Evolutionary conservation across 352 stramenopile genomes (phyloP).

Genomic region (Phytopythium boreale): DNA sequence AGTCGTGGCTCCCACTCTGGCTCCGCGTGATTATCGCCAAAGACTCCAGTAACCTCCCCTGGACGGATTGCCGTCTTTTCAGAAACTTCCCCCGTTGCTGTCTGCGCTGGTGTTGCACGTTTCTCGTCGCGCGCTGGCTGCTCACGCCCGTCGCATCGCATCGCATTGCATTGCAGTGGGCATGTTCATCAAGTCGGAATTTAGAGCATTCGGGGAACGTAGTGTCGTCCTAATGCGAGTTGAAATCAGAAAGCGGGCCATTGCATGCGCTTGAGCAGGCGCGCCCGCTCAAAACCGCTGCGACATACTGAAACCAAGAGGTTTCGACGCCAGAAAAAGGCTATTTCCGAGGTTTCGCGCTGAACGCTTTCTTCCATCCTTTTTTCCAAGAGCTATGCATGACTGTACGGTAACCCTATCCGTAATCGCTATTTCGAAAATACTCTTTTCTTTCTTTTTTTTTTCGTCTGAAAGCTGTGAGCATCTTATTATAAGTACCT

Average conservation of each 20-base stretch:
- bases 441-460: not conserved
- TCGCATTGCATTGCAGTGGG: not conserved
- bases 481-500: too few relatives aligned
- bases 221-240: not conserved
- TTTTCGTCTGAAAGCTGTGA: too few relatives aligned
- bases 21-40: not conserved
- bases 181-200: not conserved
- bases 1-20: not conserved
- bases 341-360: not conserved
- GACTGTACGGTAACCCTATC: too few relatives aligned
- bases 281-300: too few relatives aligned
- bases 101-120: not conserved
- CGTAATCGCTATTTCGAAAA: not conserved
- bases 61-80: constrained; percentile 2
- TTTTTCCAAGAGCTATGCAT: too few relatives aligned
- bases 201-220: not conserved
- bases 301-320: not conserved
- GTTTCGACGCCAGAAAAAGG: not conserved
- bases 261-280: constrained; percentile 6
- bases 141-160: not conserved
- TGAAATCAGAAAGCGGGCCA: not conserved
- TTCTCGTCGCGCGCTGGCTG: not conserved
- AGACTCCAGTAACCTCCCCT: not conserved
- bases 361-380: constrained; percentile 1
- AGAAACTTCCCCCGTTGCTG: not conserved